Conservation (phyloP, 306 rosid genomes). For the Parietaria judaica region DNA sequence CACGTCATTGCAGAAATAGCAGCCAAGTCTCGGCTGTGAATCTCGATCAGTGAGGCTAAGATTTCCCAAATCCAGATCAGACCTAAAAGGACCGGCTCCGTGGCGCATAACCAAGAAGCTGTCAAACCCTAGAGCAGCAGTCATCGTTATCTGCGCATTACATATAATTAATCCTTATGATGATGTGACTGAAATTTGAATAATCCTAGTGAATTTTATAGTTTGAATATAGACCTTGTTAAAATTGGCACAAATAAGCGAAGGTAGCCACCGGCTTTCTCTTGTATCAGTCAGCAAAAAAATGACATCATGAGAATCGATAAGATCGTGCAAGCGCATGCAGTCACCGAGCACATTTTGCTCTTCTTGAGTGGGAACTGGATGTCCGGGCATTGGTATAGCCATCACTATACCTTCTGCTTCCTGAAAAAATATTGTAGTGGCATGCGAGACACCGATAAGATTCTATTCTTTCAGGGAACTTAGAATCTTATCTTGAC, state of each 20-base stretch:
- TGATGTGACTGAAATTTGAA: conserved; percentile 4
- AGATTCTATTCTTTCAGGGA: not conserved
- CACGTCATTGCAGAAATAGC: conserved; percentile 93
- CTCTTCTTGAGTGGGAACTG: conserved; percentile 60
- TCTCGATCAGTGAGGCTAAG: conserved; percentile 25
- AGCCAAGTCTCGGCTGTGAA: conserved; percentile 67
- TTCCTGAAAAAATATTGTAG: conserved; percentile 39
- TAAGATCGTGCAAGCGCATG: conserved; percentile 53
- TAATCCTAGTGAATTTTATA: conserved; percentile 13
- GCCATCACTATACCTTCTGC: conserved; percentile 86
- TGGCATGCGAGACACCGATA: conserved; percentile 6
- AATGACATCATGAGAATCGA: conserved; percentile 75
- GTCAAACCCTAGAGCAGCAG: conserved; percentile 92
- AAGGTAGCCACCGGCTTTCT: conserved; percentile 97
- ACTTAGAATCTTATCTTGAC: not conserved
- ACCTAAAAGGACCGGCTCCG: conserved; percentile 80
- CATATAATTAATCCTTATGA: not conserved
- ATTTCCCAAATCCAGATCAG: conserved; percentile 25
- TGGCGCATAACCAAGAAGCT: conserved; percentile 98
- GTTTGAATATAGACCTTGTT: conserved; percentile 52
- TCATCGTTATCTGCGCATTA: conserved; percentile 64
- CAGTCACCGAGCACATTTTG: conserved; percentile 60
- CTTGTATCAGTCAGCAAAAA: conserved; percentile 94
- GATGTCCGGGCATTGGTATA: conserved; percentile 99
- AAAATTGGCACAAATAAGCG: conserved; percentile 84